Conservation (phyloP, 192 early-diverging fungal species). For the Thoreauomyces humboldtii region DNA sequence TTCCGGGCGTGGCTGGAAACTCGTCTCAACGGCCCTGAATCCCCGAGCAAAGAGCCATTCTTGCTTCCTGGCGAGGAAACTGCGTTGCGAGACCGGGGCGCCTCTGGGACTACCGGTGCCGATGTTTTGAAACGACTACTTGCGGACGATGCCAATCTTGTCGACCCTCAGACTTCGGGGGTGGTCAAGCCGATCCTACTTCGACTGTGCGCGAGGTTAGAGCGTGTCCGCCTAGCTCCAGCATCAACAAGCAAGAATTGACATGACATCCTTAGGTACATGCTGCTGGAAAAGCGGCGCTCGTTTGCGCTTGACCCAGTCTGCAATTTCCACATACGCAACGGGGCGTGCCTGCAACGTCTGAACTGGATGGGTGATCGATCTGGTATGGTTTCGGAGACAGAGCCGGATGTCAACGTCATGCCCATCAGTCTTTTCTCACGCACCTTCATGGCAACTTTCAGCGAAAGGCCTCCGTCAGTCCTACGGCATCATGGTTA, state of each 20-base stretch:
- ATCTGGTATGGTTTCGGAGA: conserved; percentile 50
- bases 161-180: too few species aligned
- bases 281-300: conserved; percentile 66
- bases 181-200: conserved; percentile 58
- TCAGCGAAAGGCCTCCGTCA: conserved; percentile 72
- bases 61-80: neutral
- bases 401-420: neutral
- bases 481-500: conserved; percentile 92
- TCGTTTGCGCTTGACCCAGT: conserved; percentile 80
- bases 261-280: conserved; percentile 42
- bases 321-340: conserved; percentile 91
- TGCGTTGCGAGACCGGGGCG: neutral
- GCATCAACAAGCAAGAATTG: neutral
- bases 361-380: conserved; percentile 88
- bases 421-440: neutral
- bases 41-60: neutral
- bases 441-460: neutral
- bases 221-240: too few species aligned
- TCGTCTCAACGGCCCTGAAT: conserved; percentile 15
- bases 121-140: too few species aligned
- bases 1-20: conserved; percentile 78
- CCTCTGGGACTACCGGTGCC: too few species aligned
- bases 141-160: too few species aligned
- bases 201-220: conserved; percentile 57
- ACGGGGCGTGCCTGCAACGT: conserved; percentile 85